phyloP scores from a whole-genome alignment of 129 eudicot genomes.

The Heracleum sosnowskyi region DNA sequence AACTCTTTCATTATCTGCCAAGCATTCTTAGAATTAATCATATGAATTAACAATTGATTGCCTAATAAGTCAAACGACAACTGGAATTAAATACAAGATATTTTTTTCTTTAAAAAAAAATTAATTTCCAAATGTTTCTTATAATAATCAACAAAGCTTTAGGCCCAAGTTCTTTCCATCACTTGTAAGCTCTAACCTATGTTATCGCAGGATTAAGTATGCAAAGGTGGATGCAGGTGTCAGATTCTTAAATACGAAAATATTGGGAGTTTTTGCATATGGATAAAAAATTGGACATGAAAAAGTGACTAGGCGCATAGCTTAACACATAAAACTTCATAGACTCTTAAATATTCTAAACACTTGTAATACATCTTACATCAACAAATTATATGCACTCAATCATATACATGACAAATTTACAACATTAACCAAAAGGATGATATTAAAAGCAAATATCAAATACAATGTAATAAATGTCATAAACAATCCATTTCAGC shows the following conservation, averaged over 20 bases:
- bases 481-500: not conserved
- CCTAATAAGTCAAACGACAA: not conserved
- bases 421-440: too few relatives aligned
- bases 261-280: not conserved
- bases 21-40: not conserved
- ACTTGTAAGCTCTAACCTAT: not conserved
- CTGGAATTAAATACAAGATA: not conserved
- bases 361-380: not conserved
- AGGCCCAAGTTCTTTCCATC: not conserved
- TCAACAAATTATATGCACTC: too few relatives aligned
- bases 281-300: not conserved
- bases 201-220: too few relatives aligned
- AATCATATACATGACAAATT: too few relatives aligned
- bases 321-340: not conserved
- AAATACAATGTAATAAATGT: not conserved
- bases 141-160: not conserved
- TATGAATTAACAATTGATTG: not conserved
- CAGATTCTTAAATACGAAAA: not conserved
- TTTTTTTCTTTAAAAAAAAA: not conserved
- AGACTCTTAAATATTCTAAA: too few relatives aligned
- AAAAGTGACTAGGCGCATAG: not conserved
- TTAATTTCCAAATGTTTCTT: too few relatives aligned
- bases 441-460: not conserved
- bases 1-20: constrained; percentile 86
- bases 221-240: not conserved